Evolutionary conservation across 139 green algal genomes (phyloP).

Genomic region (Tetradesmus obliquus): DNA sequence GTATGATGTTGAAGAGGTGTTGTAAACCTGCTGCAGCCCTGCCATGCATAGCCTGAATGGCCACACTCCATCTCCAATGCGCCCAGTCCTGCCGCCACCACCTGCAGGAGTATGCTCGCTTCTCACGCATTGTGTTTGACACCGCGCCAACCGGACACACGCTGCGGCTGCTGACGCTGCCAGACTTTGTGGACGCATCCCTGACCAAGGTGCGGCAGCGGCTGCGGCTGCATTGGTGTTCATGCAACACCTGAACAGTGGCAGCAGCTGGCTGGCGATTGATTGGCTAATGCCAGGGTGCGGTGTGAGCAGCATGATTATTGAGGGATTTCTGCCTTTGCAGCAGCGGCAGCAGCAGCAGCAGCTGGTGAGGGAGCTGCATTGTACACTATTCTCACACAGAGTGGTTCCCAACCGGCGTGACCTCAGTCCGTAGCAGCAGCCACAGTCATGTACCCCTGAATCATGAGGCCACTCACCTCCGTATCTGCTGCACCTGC

Average conservation of each 20-base stretch:
- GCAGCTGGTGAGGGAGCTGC: too few relatives aligned
- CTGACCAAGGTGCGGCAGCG: slow-evolving; percentile 73
- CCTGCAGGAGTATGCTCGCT: slow-evolving; percentile 88
- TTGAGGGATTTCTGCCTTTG: too few relatives aligned
- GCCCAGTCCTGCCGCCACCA: too few relatives aligned
- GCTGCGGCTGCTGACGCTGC: slow-evolving; percentile 89
- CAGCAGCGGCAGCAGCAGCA: too few relatives aligned
- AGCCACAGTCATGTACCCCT: too few relatives aligned
- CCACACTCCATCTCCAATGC: neutral
- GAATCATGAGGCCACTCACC: neutral
- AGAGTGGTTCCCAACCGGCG: too few relatives aligned
- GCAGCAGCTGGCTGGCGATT: neutral
- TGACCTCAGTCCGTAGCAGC: too few relatives aligned
- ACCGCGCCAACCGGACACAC: slow-evolving; percentile 98
- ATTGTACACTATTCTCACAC: too few relatives aligned
- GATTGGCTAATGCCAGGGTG: neutral
- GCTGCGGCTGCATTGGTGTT: neutral
- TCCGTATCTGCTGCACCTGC: neutral
- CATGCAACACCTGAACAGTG: neutral
- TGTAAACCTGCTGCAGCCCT: neutral
- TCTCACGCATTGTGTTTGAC: slow-evolving; percentile 98
- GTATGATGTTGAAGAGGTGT: neutral
- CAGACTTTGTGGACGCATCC: slow-evolving; percentile 88
- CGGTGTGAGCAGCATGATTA: too few relatives aligned
- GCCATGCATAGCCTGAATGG: neutral